Evolutionary conservation across 768 basidiomycete genomes (phyloP).

Genomic region (Phaeolepiota aurea): DNA sequence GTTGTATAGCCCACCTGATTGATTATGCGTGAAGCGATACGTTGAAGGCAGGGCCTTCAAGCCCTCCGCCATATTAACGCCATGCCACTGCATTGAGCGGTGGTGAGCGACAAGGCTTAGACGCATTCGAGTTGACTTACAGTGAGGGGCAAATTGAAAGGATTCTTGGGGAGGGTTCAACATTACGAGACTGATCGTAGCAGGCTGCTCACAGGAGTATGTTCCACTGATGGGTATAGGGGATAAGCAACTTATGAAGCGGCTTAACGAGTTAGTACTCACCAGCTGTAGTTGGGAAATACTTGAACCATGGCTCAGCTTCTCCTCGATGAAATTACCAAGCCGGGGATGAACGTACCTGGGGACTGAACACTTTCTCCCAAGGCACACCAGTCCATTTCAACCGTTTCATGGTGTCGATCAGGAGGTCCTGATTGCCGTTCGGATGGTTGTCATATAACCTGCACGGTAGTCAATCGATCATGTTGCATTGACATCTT

Average conservation of each 20-base stretch:
- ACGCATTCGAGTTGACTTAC: constrained; percentile 17
- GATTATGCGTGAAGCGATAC: constrained; percentile 47
- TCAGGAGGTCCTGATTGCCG: constrained; percentile 35
- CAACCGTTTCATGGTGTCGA: constrained; percentile 45
- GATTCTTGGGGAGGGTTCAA: constrained; percentile 21
- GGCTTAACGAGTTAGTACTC: not conserved
- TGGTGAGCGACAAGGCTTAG: constrained; percentile 1
- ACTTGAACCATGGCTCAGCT: no score
- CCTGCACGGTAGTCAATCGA: no score
- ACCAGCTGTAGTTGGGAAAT: constrained; percentile 35
- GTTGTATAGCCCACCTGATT: constrained; percentile 29
- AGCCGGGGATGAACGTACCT: constrained; percentile 27
- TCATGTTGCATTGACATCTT: no score
- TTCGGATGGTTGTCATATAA: constrained; percentile 46
- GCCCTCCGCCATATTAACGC: constrained; percentile 51
- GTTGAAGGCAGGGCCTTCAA: constrained; percentile 46
- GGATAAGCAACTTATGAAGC: not conserved
- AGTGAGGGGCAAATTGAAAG: constrained; percentile 34
- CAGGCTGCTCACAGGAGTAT: constrained; percentile 18
- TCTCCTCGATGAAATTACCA: no score
- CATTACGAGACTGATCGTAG: not conserved
- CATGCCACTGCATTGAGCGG: constrained; percentile 34
- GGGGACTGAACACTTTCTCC: constrained; percentile 40
- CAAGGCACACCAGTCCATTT: constrained; percentile 46
- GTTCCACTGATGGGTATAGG: constrained; percentile 15